Evolutionary conservation across 1,284 basidiomycete species (phyloP), one percentile per base, ranked within the genome.

Genomic region (Ustilago crameri): DNA sequence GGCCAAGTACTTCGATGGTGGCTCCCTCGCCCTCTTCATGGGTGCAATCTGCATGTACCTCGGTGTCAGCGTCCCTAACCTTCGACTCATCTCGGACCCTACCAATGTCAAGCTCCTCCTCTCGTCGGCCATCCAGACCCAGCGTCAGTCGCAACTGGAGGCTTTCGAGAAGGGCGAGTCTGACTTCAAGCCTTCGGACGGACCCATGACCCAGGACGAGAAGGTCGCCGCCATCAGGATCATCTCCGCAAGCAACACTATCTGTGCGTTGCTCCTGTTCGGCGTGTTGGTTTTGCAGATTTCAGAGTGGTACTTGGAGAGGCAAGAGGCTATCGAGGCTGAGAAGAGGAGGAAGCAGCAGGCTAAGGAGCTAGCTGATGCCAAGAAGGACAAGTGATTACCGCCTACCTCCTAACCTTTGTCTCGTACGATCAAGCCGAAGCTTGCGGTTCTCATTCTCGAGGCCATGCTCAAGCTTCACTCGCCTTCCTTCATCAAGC

Each of bases 1-100:
- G 46, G 81, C 81, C 43, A 81, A 78, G 63, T 83, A 81, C 67
- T 83, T 81, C 62, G 81, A 82, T 53, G 71, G 78, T 12, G 68
- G 74, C 15, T 77, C 75, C 38, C 56, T 83, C 17, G 77, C 60
- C 24, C 66, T 82, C 34, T 78, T 77, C 57, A 66, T 82, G 48
- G 79, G 70, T n/a, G 59, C 75, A 4, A 22, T 82, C 37, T 65
- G 68, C 64, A 82, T 83, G 79, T 83, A 83, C 37, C 61, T 74
- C 12, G 72, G 64, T 12, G 78, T 82, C 18, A 37, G 59, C 5
- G 60, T 81, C 8, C 81, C 81, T 41, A 83, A 80, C 56, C 38
- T 83, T 20, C 74, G 78, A 14, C 66, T 79, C 18, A 67, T 83
- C 22, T 50, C 74, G 10, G 64, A 78, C 41, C 81, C 81, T 5